phyloP scores from a whole-genome alignment of 106 monocot species.

The Agapanthus africanus region DNA sequence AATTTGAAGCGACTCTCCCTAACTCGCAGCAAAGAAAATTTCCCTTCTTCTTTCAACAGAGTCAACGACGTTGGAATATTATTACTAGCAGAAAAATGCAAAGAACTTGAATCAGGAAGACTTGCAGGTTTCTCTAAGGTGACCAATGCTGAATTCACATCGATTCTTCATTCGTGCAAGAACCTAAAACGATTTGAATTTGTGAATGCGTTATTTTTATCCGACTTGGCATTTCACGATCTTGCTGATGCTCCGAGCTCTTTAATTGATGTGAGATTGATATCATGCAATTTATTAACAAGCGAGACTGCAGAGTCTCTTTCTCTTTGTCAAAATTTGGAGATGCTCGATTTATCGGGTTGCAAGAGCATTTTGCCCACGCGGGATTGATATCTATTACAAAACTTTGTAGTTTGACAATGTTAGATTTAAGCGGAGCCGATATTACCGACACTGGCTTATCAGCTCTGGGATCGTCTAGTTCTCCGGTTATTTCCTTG shows the following conservation, averaged over 20 bases:
- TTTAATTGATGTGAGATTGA: constrained; percentile 52
- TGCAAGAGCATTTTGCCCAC: constrained; percentile 76
- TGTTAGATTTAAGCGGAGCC: constrained; percentile 56
- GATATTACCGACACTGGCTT: constrained; percentile 65
- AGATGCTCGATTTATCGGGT: constrained; percentile 59
- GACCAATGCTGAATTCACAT: constrained; percentile 76
- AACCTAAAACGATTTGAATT: constrained; percentile 60
- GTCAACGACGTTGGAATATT: constrained; percentile 74
- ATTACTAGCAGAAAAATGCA: constrained; percentile 53
- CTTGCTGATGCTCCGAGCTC: constrained; percentile 22
- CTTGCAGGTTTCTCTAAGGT: constrained; percentile 79
- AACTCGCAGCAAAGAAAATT: constrained; percentile 31
- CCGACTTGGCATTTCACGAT: constrained; percentile 79
- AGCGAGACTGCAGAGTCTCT: constrained; percentile 44
- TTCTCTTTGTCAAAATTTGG: constrained; percentile 42
- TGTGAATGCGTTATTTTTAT: constrained; percentile 41
- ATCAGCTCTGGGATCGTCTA: constrained; percentile 37
- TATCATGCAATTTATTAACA: constrained; percentile 69
- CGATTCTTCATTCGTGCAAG: constrained; percentile 65
- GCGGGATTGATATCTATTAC: constrained; percentile 50
- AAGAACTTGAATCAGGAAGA: constrained; percentile 51
- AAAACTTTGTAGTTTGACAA: constrained; percentile 52
- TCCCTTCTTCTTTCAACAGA: constrained; percentile 37
- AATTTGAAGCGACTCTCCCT: constrained; percentile 55
- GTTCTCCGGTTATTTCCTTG: constrained; percentile 49